A percentile compares a stretch with the other conserved stretches of the same genome.
These are phyloP conservation scores for Nemania bipapillata DNA, from an alignment of 2,329 filamentous ascomycete genomes.

Conservation along the genomic window DNA sequence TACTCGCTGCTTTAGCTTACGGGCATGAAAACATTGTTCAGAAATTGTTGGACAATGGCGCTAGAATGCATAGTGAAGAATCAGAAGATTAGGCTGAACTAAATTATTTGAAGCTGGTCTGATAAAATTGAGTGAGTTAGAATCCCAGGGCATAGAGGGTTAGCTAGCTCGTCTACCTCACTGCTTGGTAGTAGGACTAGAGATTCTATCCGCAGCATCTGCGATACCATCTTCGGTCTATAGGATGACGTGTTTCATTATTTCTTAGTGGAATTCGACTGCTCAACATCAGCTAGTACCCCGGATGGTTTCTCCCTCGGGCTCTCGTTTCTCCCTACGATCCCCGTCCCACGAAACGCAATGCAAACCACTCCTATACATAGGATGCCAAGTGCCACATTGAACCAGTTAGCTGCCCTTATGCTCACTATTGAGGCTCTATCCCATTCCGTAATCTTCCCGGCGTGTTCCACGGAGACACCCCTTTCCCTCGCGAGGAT, in stretches of 20 bases:
- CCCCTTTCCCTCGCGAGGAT: slow-evolving; percentile 64
- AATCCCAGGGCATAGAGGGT: no score
- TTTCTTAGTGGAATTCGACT: background rate
- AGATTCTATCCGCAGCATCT: no score
- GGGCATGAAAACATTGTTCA: background rate
- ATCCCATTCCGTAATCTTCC: slow-evolving; percentile 58
- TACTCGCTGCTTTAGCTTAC: background rate
- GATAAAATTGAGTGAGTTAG: no score
- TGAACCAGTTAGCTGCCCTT: slow-evolving; percentile 64
- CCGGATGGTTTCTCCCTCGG: slow-evolving; percentile 15
- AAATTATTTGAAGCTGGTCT: no score
- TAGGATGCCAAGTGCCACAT: slow-evolving; percentile 60
- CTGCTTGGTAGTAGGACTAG: no score
- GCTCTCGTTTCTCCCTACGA: slow-evolving; percentile 59
- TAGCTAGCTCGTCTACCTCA: no score
- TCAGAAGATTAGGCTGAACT: no score
- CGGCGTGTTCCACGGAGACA: slow-evolving; percentile 58
- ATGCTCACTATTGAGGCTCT: slow-evolving; percentile 60
- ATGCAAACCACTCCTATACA: slow-evolving; percentile 59
- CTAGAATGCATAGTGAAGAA: no score
- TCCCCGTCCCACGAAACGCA: slow-evolving; percentile 64
- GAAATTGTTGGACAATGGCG: no score
- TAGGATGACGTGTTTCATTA: no score
- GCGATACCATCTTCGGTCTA: no score
- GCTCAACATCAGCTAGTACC: background rate